These are phyloP conservation scores for Taiwanofungus camphoratus DNA, from an alignment of 1,284 basidiomycete genomes.

Conservation along the genomic window DNA sequence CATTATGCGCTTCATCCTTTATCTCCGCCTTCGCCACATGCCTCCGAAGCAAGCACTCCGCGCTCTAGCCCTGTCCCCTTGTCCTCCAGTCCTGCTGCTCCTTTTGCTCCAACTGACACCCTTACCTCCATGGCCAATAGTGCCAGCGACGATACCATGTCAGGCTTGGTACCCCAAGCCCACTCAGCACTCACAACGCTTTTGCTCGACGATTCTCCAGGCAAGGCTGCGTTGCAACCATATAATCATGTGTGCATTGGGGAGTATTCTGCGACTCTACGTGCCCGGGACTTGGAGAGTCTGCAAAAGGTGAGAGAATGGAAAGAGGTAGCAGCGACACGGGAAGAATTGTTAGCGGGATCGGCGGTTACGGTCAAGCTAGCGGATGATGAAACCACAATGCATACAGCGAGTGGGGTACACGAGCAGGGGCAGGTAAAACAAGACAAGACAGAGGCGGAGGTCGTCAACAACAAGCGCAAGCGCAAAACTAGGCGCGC, in stretches of 20 bases:
- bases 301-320: slow-evolving; percentile 19
- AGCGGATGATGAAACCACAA: too few relatives aligned
- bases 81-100: too few relatives aligned
- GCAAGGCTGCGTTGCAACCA: slow-evolving; percentile 75
- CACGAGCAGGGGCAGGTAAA: neutral
- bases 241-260: slow-evolving; percentile 73
- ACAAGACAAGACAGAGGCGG: neutral
- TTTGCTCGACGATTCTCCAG: slow-evolving; percentile 76
- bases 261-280: slow-evolving; percentile 52
- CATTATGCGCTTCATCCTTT: slow-evolving; percentile 13
- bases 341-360: too few relatives aligned
- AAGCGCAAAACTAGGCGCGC: too few relatives aligned
- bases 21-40: slow-evolving; percentile 16
- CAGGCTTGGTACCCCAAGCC: slow-evolving; percentile 8
- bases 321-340: slow-evolving; percentile 15
- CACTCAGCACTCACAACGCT: slow-evolving; percentile 69
- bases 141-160: neutral
- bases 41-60: slow-evolving; percentile 18
- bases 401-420: neutral
- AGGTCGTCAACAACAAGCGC: neutral
- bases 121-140: neutral
- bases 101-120: neutral
- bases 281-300: slow-evolving; percentile 39
- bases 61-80: slow-evolving; percentile 2
- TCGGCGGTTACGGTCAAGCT: too few relatives aligned